These are phyloP conservation scores for Zymoseptoria tritici DNA, from an alignment of 2,329 filamentous ascomycete species.

Conservation along the genomic window DNA sequence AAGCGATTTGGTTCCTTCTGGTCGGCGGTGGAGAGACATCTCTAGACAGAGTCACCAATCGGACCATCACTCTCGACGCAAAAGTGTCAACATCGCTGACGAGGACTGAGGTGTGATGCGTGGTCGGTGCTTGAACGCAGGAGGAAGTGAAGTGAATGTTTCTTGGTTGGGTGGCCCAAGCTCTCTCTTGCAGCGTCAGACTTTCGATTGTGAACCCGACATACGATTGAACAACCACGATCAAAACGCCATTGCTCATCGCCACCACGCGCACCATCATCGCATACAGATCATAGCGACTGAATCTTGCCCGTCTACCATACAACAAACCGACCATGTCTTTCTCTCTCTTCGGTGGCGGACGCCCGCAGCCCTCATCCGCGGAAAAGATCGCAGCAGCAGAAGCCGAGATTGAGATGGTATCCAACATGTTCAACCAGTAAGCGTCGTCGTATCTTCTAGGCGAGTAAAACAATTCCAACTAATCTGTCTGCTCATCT, in stretches of 20 bases:
- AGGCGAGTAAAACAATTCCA: slow-evolving; percentile 5
- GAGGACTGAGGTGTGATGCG: not conserved
- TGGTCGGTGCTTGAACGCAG: not conserved
- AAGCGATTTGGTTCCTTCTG: slow-evolving; percentile 8
- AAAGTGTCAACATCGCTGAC: not conserved
- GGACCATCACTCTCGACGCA: slow-evolving; percentile 3
- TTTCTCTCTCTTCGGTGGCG: slow-evolving; percentile 59
- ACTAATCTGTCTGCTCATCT: not conserved
- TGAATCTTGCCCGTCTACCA: not conserved
- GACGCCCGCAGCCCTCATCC: slow-evolving; percentile 75
- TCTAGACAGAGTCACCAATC: slow-evolving; percentile 15
- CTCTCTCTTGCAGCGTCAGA: slow-evolving; percentile 2
- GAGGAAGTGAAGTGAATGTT: not conserved
- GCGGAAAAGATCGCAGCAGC: slow-evolving; percentile 96
- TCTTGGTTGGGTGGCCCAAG: slow-evolving; percentile 2
- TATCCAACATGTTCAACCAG: slow-evolving; percentile 98
- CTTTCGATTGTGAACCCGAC: not conserved
- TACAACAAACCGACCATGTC: slow-evolving; percentile 46
- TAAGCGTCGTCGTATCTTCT: slow-evolving; percentile 37
- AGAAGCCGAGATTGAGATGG: slow-evolving; percentile 95
- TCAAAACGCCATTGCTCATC: slow-evolving; percentile 1
- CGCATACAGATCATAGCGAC: not conserved
- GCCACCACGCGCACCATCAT: slow-evolving; percentile 1
- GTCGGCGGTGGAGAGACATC: slow-evolving; percentile 27
- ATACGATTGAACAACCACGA: slow-evolving; percentile 1